Evolutionary conservation across 2,329 filamentous ascomycete species (phyloP), one percentile per base, ranked within the genome.

Genomic region (Xylaria sp.): DNA sequence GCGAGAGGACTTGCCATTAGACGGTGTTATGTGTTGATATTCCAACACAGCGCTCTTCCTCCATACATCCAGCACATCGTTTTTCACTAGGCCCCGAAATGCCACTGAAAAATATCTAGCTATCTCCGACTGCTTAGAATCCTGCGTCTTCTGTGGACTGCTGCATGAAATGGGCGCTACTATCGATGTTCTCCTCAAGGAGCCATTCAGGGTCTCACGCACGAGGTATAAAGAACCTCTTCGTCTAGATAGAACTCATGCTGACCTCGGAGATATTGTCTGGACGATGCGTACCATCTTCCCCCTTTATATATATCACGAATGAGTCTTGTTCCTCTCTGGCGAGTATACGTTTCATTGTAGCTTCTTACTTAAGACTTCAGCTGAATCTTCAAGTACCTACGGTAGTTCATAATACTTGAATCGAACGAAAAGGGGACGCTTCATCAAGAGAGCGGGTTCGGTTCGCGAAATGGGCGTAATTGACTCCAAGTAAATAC

Each of bases 71-170:
- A n/a, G n/a, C n/a, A n/a, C n/a, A n/a, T n/a, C n/a, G n/a, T n/a
- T n/a, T n/a, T n/a, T n/a, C n/a, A n/a, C n/a, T n/a, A n/a, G n/a
- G n/a, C n/a, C n/a, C n/a, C n/a, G n/a, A n/a, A 23, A 28, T 4
- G n/a, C 62, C 54, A 51, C 76, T 80, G 49, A 79, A 33, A 33
- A 39, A 28, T 18, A 4, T 33, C 1, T 64, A 89, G 88, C 87
- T 13, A 86, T 84, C 0, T 88, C 86, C 1, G 85, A 88, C 18
- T 91, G 89, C 72, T 88, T 88, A 0, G 86, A 89, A 0, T 90
- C 90, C 75, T 91, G 89, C 78, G 81, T 83, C 60, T 90, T 85
- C 74, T 91, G 89, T 78, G 91, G 89, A 1, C 84, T 89, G 12
- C 87, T 87, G 0, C 89, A 89, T 70, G 84, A 84, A 0, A 84